Percentiles rank a stretch among this genome's conserved stretches.
These are phyloP conservation scores for Starmerella bombi DNA, from an alignment of 805 yeast genomes.

Conservation along the genomic window DNA sequence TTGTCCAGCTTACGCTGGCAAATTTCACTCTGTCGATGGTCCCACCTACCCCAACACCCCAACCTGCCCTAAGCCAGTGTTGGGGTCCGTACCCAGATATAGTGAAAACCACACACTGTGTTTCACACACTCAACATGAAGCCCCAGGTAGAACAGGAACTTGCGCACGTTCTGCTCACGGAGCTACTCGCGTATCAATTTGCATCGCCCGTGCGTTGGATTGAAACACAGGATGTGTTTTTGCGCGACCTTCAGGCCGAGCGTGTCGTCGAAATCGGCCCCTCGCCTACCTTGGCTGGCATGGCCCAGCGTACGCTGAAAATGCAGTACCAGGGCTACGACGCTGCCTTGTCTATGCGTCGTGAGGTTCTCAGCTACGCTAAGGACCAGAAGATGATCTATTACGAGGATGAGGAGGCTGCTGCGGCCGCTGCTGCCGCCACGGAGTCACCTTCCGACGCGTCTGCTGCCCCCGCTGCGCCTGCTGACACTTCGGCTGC, in stretches of 20 bases:
- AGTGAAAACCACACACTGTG: too few relatives aligned
- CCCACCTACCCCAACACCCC: too few relatives aligned
- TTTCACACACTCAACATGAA: constrained; percentile 41
- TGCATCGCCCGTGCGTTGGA: constrained; percentile 99
- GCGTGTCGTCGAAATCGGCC: constrained; percentile 96
- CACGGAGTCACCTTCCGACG: constrained; percentile 23
- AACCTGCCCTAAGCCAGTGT: too few relatives aligned
- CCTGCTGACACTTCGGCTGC: constrained; percentile 49
- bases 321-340: constrained; percentile 93
- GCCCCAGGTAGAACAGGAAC: constrained; percentile 95
- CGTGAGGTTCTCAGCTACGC: constrained; percentile 93
- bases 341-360: constrained; percentile 84
- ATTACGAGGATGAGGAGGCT: constrained; percentile 50
- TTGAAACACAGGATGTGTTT: constrained; percentile 97
- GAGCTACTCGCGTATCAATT: constrained; percentile 97
- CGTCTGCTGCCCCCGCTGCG: constrained; percentile 33
- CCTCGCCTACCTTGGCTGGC: constrained; percentile 96
- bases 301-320: constrained; percentile 95
- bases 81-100: too few relatives aligned
- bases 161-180: constrained; percentile 85
- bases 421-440: constrained; percentile 25
- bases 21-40: too few relatives aligned
- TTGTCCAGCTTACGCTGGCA: too few relatives aligned
- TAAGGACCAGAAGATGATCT: constrained; percentile 90
- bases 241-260: constrained; percentile 89